Percentiles rank a stretch among this genome's conserved stretches.
Evolutionary conservation across 164 flowering plant genomes (phyloP).

Genomic region (Santalum album): DNA sequence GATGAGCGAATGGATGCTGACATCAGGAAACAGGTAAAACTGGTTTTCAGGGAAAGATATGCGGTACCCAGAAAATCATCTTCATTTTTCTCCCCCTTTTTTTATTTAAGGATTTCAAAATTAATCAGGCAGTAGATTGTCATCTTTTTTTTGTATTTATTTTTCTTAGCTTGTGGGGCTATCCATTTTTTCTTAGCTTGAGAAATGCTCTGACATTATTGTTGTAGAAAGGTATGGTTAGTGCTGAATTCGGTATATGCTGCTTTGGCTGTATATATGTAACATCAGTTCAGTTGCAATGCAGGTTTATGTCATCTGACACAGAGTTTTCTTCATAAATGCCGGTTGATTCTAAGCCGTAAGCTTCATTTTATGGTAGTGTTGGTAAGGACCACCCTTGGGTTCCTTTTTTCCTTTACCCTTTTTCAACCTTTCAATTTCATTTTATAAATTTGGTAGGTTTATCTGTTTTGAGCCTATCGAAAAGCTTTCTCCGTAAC

Average conservation of each 20-base stretch:
- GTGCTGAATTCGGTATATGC: too few relatives aligned
- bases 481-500: too few relatives aligned
- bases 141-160: conserved; percentile 7
- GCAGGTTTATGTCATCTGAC: too few relatives aligned
- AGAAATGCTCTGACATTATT: conserved; percentile 10
- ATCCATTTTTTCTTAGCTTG: conserved; percentile 12
- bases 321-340: too few relatives aligned
- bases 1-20: conserved; percentile 18
- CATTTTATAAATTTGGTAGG: too few relatives aligned
- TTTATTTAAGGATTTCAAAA: neutral
- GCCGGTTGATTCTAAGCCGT: too few relatives aligned
- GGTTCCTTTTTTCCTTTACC: too few relatives aligned
- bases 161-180: conserved; percentile 4
- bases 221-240: conserved; percentile 9
- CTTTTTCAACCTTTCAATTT: too few relatives aligned
- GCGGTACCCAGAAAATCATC: too few relatives aligned
- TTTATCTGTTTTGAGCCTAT: too few relatives aligned
- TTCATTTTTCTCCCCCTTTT: neutral
- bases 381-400: too few relatives aligned
- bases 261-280: conserved; percentile 29
- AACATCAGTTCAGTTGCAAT: conserved; percentile 32
- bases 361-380: too few relatives aligned
- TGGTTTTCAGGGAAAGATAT: neutral
- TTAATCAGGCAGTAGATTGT: conserved; percentile 4
- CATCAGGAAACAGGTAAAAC: conserved; percentile 12